Conservation (phyloP, 2,329 filamentous ascomycete species). For the Incumbomyces lentus region DNA sequence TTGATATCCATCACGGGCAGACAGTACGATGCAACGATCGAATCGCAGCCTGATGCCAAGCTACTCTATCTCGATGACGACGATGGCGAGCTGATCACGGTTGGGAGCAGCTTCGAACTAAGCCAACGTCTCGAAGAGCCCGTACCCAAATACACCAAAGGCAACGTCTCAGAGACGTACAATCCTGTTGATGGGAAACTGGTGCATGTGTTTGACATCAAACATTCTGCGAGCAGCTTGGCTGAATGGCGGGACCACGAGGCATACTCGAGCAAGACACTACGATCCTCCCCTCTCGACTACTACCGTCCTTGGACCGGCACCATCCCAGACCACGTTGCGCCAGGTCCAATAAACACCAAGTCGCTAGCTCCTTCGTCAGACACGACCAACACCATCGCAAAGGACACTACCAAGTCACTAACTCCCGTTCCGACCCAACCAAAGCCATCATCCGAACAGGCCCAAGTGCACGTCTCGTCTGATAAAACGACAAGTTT, state of each 20-base stretch:
- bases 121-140: conserved; percentile 37
- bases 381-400: background rate
- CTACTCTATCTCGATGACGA: conserved; percentile 38
- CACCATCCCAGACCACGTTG: background rate
- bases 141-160: conserved; percentile 1
- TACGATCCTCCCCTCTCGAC: background rate
- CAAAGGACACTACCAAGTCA: background rate
- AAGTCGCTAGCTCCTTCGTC: background rate
- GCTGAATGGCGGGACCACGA: conserved; percentile 19
- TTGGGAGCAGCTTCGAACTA: conserved; percentile 39
- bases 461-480: background rate
- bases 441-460: background rate
- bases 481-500: background rate
- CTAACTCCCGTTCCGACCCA: background rate
- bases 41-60: conserved; percentile 30
- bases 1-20: conserved; percentile 31
- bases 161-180: background rate
- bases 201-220: conserved; percentile 39
- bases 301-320: background rate
- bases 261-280: conserved; percentile 14
- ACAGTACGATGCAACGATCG: conserved; percentile 35
- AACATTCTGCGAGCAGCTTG: conserved; percentile 12
- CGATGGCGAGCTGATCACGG: conserved; percentile 36
- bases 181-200: conserved; percentile 18
- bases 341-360: background rate